These are phyloP conservation scores for Pestalotiopsis sp. DNA, from an alignment of 2,329 filamentous ascomycete genomes.

Conservation along the genomic window DNA sequence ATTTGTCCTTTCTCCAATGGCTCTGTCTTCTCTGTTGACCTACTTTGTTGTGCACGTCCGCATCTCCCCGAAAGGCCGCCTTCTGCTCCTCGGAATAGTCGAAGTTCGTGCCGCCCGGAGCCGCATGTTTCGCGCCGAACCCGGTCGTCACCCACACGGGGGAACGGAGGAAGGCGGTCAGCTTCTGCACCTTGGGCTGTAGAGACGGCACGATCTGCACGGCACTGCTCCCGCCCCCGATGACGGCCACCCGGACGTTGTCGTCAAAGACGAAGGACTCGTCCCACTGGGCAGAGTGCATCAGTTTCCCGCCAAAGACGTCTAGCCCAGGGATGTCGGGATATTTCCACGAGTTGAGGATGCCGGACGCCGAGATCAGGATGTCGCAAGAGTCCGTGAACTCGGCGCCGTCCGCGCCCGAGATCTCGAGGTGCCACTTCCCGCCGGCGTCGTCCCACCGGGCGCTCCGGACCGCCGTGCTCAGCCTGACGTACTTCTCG, in stretches of 20 bases:
- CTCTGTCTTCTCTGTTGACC: neutral
- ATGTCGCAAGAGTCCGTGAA: neutral
- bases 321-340: neutral
- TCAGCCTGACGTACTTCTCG: neutral
- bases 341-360: constrained; percentile 5
- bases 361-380: neutral
- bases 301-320: neutral
- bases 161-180: neutral
- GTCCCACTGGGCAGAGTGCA: constrained; percentile 4
- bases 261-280: neutral
- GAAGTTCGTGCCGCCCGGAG: neutral
- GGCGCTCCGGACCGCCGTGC: neutral
- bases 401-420: neutral
- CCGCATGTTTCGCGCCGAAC: constrained; percentile 5
- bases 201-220: neutral
- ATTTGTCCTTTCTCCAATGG: neutral
- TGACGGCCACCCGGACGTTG: neutral
- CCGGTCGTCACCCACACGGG: constrained; percentile 1
- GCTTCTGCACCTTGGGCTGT: constrained; percentile 1
- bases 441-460: neutral
- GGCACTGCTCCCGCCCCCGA: neutral
- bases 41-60: neutral
- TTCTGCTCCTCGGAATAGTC: neutral
- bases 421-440: neutral
- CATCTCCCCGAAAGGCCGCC: neutral